Percentiles rank a stretch among this genome's conserved stretches.
Evolutionary conservation across 2,329 filamentous ascomycete genomes (phyloP).

Genomic region (Colletotrichum cereale): DNA sequence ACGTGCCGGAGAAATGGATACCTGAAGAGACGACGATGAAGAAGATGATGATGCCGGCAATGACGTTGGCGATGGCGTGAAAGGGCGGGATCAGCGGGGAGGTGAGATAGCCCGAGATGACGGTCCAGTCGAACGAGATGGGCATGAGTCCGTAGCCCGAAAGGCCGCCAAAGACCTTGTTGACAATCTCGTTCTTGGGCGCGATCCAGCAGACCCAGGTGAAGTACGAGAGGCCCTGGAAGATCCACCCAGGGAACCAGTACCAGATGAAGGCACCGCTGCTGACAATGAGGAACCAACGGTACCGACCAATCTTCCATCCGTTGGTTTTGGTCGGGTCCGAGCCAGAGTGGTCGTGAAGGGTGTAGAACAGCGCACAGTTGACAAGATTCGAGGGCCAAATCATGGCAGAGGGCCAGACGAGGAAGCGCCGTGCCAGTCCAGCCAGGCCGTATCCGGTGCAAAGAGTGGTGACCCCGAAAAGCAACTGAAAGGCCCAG

Average conservation of each 20-base stretch:
- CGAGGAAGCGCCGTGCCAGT: conserved; percentile 68
- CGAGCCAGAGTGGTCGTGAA: conserved; percentile 70
- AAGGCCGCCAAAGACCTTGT: conserved; percentile 74
- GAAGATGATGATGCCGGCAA: conserved; percentile 65
- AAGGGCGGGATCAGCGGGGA: conserved; percentile 72
- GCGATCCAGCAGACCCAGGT: conserved; percentile 73
- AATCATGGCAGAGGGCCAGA: conserved; percentile 73
- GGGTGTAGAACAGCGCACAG: conserved; percentile 71
- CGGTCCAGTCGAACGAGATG: conserved; percentile 76
- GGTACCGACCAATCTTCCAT: conserved; percentile 70
- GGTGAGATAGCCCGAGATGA: conserved; percentile 67
- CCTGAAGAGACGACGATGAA: conserved; percentile 69
- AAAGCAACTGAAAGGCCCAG: conserved; percentile 70
- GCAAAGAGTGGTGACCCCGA: conserved; percentile 71
- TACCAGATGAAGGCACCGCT: conserved; percentile 67
- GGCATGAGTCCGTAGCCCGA: conserved; percentile 73
- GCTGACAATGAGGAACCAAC: conserved; percentile 68
- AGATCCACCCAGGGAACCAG: conserved; percentile 73
- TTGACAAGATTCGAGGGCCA: conserved; percentile 74
- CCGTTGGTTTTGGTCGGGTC: conserved; percentile 66
- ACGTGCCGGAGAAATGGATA: conserved; percentile 68
- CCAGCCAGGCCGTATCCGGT: conserved; percentile 75
- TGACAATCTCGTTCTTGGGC: conserved; percentile 71
- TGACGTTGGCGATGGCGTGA: conserved; percentile 70
- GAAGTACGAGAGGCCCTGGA: conserved; percentile 72